These are phyloP conservation scores for Dactylellina drechsleri DNA, from an alignment of 2,329 filamentous ascomycete genomes.

Conservation along the genomic window DNA sequence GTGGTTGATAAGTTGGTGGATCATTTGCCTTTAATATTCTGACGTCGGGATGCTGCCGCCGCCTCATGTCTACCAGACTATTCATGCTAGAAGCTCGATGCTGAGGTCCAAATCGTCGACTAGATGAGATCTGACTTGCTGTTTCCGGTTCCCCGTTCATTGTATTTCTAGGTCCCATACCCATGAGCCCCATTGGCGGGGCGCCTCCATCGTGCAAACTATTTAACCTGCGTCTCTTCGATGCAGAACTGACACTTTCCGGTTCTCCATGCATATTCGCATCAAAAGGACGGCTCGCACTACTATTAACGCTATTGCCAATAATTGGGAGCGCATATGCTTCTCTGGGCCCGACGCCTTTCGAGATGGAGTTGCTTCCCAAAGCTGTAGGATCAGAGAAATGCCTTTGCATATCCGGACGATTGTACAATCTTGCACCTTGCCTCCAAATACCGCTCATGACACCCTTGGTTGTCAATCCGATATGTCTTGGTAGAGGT, in stretches of 20 bases:
- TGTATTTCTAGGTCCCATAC: conserved; percentile 18
- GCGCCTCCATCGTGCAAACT: conserved; percentile 35
- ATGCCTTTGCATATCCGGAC: conserved; percentile 44
- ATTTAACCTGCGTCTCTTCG: conserved; percentile 44
- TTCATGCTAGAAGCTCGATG: conserved; percentile 49
- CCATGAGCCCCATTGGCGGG: conserved; percentile 1
- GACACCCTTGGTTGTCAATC: conserved; percentile 38
- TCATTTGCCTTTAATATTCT: conserved; percentile 43
- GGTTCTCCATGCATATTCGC: conserved; percentile 25
- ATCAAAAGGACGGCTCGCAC: conserved; percentile 26
- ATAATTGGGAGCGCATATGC: conserved; percentile 47
- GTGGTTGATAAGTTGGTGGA: conserved; percentile 39
- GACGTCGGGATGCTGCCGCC: conserved; percentile 43
- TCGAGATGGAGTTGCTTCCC: conserved; percentile 9
- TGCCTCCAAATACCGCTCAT: conserved; percentile 50
- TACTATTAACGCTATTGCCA: not conserved
- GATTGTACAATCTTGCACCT: conserved; percentile 36
- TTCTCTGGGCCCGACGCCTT: conserved; percentile 30
- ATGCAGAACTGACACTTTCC: conserved; percentile 35
- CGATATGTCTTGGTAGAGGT: conserved; percentile 42
- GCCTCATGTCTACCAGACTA: conserved; percentile 36
- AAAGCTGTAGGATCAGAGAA: conserved; percentile 41
- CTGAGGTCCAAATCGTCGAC: conserved; percentile 38
- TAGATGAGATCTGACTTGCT: conserved; percentile 1
- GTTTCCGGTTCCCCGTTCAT: conserved; percentile 3